Conservation (phyloP, 1,139 yeast species). For the Wickerhamomyces sp. region DNA sequence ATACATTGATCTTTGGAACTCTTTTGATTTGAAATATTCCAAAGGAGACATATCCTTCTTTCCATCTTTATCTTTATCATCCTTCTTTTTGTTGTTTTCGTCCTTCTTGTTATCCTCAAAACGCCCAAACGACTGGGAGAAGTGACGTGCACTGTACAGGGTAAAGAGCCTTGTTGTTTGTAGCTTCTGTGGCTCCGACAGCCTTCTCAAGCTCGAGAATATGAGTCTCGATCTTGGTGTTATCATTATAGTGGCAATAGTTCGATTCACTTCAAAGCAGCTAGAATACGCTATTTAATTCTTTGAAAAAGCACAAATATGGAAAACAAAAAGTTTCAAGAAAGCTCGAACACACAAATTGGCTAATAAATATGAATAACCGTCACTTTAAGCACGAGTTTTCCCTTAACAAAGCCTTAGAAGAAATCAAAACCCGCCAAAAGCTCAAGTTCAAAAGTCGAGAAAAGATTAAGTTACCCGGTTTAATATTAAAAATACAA, state of each 20-base stretch:
- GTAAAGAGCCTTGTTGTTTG: constrained; percentile 6
- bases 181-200: not conserved
- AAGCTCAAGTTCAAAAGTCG: too few relatives aligned
- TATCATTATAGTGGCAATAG: constrained; percentile 1
- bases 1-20: constrained; percentile 33
- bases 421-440: too few relatives aligned
- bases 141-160: constrained; percentile 1
- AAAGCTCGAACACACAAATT: not conserved
- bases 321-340: not conserved
- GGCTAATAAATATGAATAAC: not conserved
- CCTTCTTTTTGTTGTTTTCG: constrained; percentile 10
- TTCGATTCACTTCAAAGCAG: not conserved
- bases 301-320: not conserved
- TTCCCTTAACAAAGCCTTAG: not conserved
- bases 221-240: not conserved
- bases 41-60: constrained; percentile 27
- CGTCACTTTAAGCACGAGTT: too few relatives aligned
- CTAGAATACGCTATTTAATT: not conserved
- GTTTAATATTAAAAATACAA: not conserved
- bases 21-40: constrained; percentile 35
- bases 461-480: not conserved
- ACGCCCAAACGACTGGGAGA: constrained; percentile 3
- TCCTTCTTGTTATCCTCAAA: constrained; percentile 9
- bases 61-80: constrained; percentile 21
- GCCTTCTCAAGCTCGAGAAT: not conserved